Conservation (phyloP, 73 alveolate species). For the Paramecium primaurelia region DNA sequence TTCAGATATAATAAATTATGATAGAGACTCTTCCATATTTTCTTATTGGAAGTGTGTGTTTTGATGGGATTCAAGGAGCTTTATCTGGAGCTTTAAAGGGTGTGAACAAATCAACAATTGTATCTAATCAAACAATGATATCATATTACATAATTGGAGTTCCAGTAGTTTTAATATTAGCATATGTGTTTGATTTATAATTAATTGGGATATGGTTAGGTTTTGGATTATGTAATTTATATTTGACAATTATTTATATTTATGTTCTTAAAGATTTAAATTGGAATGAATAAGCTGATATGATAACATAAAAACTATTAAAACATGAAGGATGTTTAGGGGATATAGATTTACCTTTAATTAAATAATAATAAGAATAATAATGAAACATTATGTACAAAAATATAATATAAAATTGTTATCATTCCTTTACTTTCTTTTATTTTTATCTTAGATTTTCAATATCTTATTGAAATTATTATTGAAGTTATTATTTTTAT, state of each 20-base stretch:
- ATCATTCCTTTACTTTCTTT: background rate
- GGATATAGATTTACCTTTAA: background rate
- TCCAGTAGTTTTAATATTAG: background rate
- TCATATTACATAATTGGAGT: background rate
- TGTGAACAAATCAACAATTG: background rate
- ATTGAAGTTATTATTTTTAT: background rate
- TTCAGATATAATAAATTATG: background rate
- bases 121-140: background rate
- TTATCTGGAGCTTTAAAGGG: conserved; percentile 34
- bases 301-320: background rate
- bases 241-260: background rate
- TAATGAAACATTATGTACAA: background rate
- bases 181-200: background rate
- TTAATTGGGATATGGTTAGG: conserved; percentile 45
- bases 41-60: background rate
- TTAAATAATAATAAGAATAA: background rate
- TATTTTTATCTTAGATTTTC: background rate
- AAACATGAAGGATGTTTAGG: background rate
- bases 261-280: background rate
- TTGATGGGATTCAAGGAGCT: conserved; percentile 14
- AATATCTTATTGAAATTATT: background rate
- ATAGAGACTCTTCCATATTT: background rate
- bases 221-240: background rate
- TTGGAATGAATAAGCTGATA: background rate
- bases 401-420: background rate